Conservation (phyloP, 2,329 filamentous ascomycete genomes). For the Ophiostoma australiae region DNA sequence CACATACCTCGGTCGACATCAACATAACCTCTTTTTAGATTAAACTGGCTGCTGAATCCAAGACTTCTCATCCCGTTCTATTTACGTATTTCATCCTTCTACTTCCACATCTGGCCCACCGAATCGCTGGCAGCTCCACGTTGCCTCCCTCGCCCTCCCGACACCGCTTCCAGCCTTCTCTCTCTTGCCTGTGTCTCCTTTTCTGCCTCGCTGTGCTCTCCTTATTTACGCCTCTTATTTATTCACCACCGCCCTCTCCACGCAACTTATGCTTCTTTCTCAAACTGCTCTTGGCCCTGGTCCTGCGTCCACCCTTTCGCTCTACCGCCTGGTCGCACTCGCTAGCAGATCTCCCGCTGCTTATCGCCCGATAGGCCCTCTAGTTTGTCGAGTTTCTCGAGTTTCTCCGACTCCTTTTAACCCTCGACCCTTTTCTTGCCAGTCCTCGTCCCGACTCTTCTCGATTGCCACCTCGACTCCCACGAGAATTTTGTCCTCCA, state of each 20-base stretch:
- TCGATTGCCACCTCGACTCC: background rate
- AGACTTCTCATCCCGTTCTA: background rate
- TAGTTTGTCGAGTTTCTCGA: background rate
- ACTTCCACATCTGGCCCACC: slow-evolving; percentile 9
- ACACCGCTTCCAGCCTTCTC: background rate
- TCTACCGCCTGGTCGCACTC: background rate
- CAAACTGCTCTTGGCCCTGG: background rate
- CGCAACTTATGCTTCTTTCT: background rate
- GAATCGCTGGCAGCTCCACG: slow-evolving; percentile 12
- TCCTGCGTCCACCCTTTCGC: background rate
- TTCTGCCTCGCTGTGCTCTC: background rate
- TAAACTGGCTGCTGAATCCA: background rate
- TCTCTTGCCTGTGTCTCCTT: background rate
- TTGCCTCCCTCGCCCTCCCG: background rate
- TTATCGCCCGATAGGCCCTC: background rate
- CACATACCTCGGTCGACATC: background rate
- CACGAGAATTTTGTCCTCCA: background rate
- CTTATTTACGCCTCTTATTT: background rate
- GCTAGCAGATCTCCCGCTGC: slow-evolving; percentile 6
- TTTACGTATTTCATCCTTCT: background rate
- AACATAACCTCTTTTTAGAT: background rate
- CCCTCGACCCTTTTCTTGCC: background rate
- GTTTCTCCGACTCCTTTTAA: slow-evolving; percentile 2
- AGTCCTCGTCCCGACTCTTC: background rate
- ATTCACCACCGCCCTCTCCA: background rate